A percentile compares a stretch with the other conserved stretches of the same genome.
These are phyloP conservation scores for Colletotrichum shisoi DNA, from an alignment of 2,329 filamentous ascomycete genomes.

Conservation along the genomic window DNA sequence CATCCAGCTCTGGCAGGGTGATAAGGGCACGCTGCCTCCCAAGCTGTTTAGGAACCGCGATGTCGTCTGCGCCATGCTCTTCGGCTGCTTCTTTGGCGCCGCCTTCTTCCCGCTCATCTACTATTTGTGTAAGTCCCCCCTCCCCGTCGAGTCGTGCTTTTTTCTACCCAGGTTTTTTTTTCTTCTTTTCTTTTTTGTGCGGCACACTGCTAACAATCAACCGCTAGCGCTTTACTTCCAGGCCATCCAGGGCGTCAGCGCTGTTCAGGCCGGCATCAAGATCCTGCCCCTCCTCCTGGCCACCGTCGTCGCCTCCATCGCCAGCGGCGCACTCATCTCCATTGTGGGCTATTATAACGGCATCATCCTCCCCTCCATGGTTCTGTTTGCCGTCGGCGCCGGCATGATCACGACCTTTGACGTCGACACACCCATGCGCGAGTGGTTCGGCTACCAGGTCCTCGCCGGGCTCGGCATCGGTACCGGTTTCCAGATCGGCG, in stretches of 20 bases:
- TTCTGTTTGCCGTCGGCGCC: conserved; percentile 56
- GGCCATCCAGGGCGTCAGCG: conserved; percentile 60
- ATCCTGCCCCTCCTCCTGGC: conserved; percentile 62
- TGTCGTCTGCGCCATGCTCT: conserved; percentile 51
- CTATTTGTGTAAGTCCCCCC: conserved; percentile 56
- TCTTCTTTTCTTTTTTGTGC: not conserved
- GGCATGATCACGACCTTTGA: conserved; percentile 65
- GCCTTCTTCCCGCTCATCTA: conserved; percentile 63
- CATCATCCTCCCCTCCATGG: conserved; percentile 54
- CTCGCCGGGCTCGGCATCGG: conserved; percentile 63
- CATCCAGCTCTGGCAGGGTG: conserved; percentile 56
- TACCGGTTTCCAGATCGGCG: conserved; percentile 57
- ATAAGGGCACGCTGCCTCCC: conserved; percentile 59
- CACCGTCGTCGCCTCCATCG: conserved; percentile 58
- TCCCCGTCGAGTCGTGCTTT: not conserved
- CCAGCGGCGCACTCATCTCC: conserved; percentile 54
- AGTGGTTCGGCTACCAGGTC: conserved; percentile 68
- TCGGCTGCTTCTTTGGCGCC: conserved; percentile 59
- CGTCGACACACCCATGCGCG: conserved; percentile 54
- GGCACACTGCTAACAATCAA: conserved; percentile 11
- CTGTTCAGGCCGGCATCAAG: conserved; percentile 63
- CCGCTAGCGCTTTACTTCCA: conserved; percentile 60
- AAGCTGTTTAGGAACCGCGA: conserved; percentile 58
- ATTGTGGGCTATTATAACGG: conserved; percentile 54
- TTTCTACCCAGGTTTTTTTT: too few relatives aligned